Evolutionary conservation across 2,329 filamentous ascomycete species (phyloP).

Genomic region (Aureobasidium sp.): DNA sequence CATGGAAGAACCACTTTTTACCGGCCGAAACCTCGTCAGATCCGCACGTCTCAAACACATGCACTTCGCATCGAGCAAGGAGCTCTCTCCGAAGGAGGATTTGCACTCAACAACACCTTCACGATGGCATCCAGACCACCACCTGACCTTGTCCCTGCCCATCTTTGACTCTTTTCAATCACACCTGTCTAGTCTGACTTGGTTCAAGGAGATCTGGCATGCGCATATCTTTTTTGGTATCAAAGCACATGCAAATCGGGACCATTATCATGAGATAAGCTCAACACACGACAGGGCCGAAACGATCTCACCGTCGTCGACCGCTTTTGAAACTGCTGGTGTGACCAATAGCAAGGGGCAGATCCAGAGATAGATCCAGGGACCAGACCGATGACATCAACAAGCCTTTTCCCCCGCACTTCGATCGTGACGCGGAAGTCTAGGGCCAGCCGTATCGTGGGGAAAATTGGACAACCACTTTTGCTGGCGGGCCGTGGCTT

Average conservation of each 20-base stretch:
- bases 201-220: neutral
- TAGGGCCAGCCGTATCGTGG: conserved; percentile 3
- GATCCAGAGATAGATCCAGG: neutral
- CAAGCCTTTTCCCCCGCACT: conserved; percentile 5
- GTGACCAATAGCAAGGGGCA: neutral
- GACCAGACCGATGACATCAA: conserved; percentile 8
- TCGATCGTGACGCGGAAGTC: neutral
- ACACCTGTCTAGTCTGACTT: neutral
- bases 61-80: neutral
- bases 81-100: neutral
- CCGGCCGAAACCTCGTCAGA: neutral
- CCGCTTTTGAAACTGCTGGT: neutral
- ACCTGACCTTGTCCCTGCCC: neutral
- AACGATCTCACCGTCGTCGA: neutral
- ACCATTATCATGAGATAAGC: neutral
- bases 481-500: neutral
- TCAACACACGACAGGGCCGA: neutral
- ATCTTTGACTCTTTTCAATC: neutral
- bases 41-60: neutral
- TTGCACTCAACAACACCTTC: neutral
- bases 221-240: conserved; percentile 9
- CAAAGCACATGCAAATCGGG: neutral
- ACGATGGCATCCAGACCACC: neutral
- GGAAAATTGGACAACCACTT: neutral
- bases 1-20: neutral